phyloP scores from a whole-genome alignment of 2,329 filamentous ascomycete species.

The Capronia americana region DNA sequence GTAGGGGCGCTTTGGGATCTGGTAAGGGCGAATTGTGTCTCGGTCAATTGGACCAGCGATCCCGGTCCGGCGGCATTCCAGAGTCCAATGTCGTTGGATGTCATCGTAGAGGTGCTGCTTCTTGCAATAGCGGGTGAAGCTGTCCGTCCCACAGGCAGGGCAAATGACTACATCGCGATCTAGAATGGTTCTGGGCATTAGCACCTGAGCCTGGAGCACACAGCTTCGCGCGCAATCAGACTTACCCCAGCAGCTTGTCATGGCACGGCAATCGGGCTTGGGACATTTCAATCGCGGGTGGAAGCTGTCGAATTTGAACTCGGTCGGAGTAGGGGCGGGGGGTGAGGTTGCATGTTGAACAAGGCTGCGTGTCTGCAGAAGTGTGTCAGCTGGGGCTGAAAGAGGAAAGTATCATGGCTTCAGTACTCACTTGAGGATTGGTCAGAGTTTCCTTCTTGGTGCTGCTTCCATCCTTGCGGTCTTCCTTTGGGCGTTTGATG shows the following conservation, averaged over 20 bases:
- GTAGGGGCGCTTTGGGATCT: constrained; percentile 29
- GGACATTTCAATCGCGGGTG: constrained; percentile 50
- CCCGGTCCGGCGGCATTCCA: constrained; percentile 27
- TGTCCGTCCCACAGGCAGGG: constrained; percentile 49
- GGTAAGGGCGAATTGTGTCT: constrained; percentile 28
- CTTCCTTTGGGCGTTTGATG: background rate
- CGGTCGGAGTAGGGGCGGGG: background rate
- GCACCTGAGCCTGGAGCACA: background rate
- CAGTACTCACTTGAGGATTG: background rate
- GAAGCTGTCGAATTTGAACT: constrained; percentile 57
- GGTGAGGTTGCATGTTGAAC: background rate
- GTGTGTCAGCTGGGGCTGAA: background rate
- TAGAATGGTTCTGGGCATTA: constrained; percentile 31
- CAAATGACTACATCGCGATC: constrained; percentile 47
- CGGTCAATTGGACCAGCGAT: constrained; percentile 32
- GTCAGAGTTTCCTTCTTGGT: background rate
- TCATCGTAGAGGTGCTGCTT: constrained; percentile 47
- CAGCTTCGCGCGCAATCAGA: constrained; percentile 1
- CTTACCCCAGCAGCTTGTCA: constrained; percentile 42
- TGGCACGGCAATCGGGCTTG: constrained; percentile 40
- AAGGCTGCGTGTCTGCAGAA: background rate
- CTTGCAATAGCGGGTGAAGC: constrained; percentile 48
- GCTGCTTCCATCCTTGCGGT: background rate
- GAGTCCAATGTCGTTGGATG: constrained; percentile 46
- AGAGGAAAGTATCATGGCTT: background rate